Conservation (phyloP, 2,329 filamentous ascomycete species). For the Xylariaceae sp. region DNA sequence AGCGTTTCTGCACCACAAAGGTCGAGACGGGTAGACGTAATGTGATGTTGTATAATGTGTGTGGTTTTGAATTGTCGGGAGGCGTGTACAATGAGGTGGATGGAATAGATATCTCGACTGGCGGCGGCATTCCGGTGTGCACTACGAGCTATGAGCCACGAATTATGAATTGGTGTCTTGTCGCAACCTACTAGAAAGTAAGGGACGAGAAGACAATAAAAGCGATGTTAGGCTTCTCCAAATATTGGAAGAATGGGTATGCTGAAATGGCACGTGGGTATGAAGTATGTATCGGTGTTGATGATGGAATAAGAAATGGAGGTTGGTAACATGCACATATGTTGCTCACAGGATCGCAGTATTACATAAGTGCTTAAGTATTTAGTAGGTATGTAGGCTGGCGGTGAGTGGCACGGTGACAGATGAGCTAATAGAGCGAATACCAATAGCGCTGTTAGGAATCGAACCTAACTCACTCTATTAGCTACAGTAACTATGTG, state of each 20-base stretch:
- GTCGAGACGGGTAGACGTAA: slow-evolving; percentile 76
- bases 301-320: not conserved
- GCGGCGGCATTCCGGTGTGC: slow-evolving; percentile 58
- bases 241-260: not conserved
- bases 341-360: no score
- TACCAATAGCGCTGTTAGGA: no score
- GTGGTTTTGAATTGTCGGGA: slow-evolving; percentile 62
- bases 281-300: not conserved
- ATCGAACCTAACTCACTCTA: no score
- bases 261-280: not conserved
- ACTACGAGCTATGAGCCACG: slow-evolving; percentile 4
- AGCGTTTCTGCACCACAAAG: slow-evolving; percentile 77
- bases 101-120: slow-evolving; percentile 68
- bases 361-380: no score
- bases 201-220: not conserved
- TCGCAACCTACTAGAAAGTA: no score
- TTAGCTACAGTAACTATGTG: no score
- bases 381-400: not conserved
- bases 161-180: not conserved
- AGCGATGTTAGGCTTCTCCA: not conserved
- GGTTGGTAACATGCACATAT: not conserved
- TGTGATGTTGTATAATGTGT: slow-evolving; percentile 78
- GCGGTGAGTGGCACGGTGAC: slow-evolving; percentile 9
- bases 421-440: no score
- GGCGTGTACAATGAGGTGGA: slow-evolving; percentile 60